Conservation (phyloP, 768 basidiomycete species). For the Leccinum variicolor region DNA sequence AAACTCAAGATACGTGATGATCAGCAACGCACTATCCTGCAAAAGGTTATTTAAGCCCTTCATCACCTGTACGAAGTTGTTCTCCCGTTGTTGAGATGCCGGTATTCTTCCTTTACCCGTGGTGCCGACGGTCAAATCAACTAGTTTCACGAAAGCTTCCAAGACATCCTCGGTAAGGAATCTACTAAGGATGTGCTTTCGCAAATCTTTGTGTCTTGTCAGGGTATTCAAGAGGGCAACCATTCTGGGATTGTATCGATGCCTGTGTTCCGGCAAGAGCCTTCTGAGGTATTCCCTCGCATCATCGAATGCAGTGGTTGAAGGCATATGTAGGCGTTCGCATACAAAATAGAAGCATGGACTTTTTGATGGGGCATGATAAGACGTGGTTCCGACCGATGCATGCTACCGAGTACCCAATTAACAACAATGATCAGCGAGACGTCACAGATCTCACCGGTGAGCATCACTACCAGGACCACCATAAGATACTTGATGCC, state of each 20-base stretch:
- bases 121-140: slow-evolving; percentile 8
- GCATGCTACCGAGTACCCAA: background rate
- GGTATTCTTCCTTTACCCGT: too few species aligned
- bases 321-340: background rate
- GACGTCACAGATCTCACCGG: background rate
- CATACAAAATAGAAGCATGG: background rate
- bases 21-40: slow-evolving; percentile 11
- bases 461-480: background rate
- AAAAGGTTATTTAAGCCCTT: slow-evolving; percentile 16
- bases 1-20: background rate
- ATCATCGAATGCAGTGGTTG: slow-evolving; percentile 6
- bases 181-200: slow-evolving; percentile 11
- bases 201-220: slow-evolving; percentile 14
- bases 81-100: background rate
- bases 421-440: background rate
- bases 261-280: slow-evolving; percentile 11
- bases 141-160: slow-evolving; percentile 7
- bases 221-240: slow-evolving; percentile 21
- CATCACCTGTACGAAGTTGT: slow-evolving; percentile 19
- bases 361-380: background rate
- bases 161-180: slow-evolving; percentile 14
- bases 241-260: slow-evolving; percentile 19
- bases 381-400: background rate
- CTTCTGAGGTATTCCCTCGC: slow-evolving; percentile 11
- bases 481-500: background rate